Conservation (phyloP, 192 early-diverging fungal species). For the Backusella tarrabulga region DNA sequence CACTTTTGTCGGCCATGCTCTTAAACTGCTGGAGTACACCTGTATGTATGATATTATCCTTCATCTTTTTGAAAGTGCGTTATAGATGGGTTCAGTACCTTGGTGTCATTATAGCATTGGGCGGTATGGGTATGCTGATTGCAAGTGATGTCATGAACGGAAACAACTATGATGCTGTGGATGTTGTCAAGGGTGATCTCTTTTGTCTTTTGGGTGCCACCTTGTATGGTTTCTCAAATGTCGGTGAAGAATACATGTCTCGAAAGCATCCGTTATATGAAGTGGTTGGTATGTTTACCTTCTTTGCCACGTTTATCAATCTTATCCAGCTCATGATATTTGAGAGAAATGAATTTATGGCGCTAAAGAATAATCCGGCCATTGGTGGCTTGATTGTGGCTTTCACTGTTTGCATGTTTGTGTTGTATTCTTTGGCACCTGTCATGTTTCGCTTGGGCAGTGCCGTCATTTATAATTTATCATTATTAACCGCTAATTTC, state of each 20-base stretch:
- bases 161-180: conserved; percentile 50
- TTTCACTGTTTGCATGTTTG: conserved; percentile 69
- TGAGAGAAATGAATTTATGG: conserved; percentile 57
- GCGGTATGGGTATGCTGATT: conserved; percentile 67
- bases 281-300: conserved; percentile 69
- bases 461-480: conserved; percentile 77
- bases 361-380: conserved; percentile 18
- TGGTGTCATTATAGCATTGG: conserved; percentile 65
- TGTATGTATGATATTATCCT: conserved; percentile 68
- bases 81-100: conserved; percentile 67
- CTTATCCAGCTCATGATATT: conserved; percentile 67
- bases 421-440: conserved; percentile 69
- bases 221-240: conserved; percentile 73
- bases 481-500: conserved; percentile 77
- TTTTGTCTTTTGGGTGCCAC: conserved; percentile 74
- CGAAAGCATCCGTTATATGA: conserved; percentile 72
- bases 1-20: conserved; percentile 72
- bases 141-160: conserved; percentile 64
- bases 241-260: conserved; percentile 70
- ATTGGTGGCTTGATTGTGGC: conserved; percentile 59
- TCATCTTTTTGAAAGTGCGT: conserved; percentile 60
- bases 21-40: conserved; percentile 78
- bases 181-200: conserved; percentile 68
- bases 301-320: conserved; percentile 74
- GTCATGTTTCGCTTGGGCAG: conserved; percentile 69